A percentile compares a stretch with the other conserved stretches of the same genome.
Conservation (phyloP, 305 asterid genomes). For the Lippia alba region DNA sequence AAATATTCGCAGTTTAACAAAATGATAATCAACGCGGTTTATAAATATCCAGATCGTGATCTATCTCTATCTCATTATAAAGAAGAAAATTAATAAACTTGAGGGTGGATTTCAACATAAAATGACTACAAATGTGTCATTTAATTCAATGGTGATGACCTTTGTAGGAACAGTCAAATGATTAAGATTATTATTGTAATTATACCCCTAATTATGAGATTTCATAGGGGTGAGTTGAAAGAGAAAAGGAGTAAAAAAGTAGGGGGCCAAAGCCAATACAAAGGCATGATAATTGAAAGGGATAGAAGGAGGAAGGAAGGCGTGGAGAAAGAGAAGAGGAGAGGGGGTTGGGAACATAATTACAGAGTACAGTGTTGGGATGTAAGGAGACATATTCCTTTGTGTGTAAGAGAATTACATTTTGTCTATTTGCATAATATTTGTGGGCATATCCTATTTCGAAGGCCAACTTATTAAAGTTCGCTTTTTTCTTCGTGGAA, state of each 20-base stretch:
- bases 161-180: conserved; percentile 51
- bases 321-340: conserved; percentile 54
- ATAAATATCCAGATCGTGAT: too few species aligned
- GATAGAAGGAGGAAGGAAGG: conserved; percentile 47
- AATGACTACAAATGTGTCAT: background rate
- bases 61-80: too few species aligned
- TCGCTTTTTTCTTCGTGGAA: background rate
- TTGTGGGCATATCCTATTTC: conserved; percentile 37
- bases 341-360: too few species aligned
- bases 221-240: conserved; percentile 31
- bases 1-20: too few species aligned
- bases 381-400: conserved; percentile 42
- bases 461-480: background rate
- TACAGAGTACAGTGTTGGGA: conserved; percentile 59
- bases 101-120: background rate
- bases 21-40: too few species aligned
- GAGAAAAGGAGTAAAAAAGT: background rate
- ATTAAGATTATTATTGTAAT: conserved; percentile 52
- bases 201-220: conserved; percentile 42
- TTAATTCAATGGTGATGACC: conserved; percentile 18
- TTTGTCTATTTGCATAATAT: conserved; percentile 32
- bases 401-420: conserved; percentile 28
- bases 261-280: conserved; percentile 28
- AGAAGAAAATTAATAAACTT: background rate
- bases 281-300: conserved; percentile 50